These are phyloP conservation scores for Thelonectria discophora DNA, from an alignment of 2,329 filamentous ascomycete species.

Conservation along the genomic window DNA sequence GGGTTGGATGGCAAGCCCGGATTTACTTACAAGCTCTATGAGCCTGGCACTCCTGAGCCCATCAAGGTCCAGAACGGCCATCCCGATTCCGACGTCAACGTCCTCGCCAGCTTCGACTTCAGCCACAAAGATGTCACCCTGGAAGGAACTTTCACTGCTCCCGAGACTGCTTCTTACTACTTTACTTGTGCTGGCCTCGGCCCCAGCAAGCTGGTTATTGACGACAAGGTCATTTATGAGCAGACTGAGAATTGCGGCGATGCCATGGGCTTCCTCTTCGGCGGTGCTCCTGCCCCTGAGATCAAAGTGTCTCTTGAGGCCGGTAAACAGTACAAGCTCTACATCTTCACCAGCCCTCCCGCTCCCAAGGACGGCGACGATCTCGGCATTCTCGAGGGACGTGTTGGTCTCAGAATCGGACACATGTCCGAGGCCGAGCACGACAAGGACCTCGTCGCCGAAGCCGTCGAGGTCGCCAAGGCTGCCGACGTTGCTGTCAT, in stretches of 20 bases:
- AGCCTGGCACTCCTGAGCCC: slow-evolving; percentile 40
- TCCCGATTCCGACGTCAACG: slow-evolving; percentile 38
- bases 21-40: slow-evolving; percentile 45
- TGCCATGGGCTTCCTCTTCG: slow-evolving; percentile 49
- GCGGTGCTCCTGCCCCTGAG: slow-evolving; percentile 43
- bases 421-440: slow-evolving; percentile 45
- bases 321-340: slow-evolving; percentile 46
- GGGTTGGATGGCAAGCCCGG: slow-evolving; percentile 46
- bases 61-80: slow-evolving; percentile 39
- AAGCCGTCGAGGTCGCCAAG: slow-evolving; percentile 67
- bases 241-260: slow-evolving; percentile 45
- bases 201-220: slow-evolving; percentile 43
- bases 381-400: slow-evolving; percentile 46
- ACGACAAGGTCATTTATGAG: slow-evolving; percentile 45
- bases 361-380: slow-evolving; percentile 33
- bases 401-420: slow-evolving; percentile 45
- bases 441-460: slow-evolving; percentile 48
- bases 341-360: slow-evolving; percentile 44
- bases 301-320: slow-evolving; percentile 42
- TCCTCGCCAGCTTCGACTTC: slow-evolving; percentile 35
- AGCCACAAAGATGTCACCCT: slow-evolving; percentile 43
- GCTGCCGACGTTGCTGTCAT: slow-evolving; percentile 64
- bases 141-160: slow-evolving; percentile 44
- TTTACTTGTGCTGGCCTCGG: slow-evolving; percentile 46
- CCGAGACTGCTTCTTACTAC: slow-evolving; percentile 45